Base-by-base conservation (phyloP, 2,329 filamentous ascomycete genomes). In the Xylariaceae sp. region DNA sequence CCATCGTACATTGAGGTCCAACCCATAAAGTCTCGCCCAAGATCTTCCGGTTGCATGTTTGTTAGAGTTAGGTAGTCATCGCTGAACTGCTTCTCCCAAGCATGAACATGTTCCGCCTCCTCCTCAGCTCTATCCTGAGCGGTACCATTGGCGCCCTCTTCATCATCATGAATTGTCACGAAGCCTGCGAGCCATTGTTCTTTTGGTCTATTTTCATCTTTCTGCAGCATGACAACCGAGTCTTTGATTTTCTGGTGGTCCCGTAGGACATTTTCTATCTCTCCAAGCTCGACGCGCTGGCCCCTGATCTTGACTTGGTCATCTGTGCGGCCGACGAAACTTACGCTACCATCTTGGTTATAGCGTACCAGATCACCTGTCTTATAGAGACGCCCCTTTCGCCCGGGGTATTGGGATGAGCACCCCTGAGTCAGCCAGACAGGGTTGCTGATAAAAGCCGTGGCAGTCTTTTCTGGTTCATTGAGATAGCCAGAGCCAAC, bases 1-100 rank as follows among this genome's bases (percentile, higher is more conserved):
- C 48, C 48, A 12, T 45, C 43, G n/a, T 50, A 50, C 48, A 50
- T 50, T 7, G 48, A 50, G 11, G 48, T 50, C 48, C 48, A 50
- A 30, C 27, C 39, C 2, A 33, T 46, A 15, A 50, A 50, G 32
- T 50, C 48, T 39, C 43, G 36, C 5, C 48, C 48, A 14, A 50
- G 38, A 6, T 15, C 15, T 19, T 41, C 36, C 11, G 38, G n/a
- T 5, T 32, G 14, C 10, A 49, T 36, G 6, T 18, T 19, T 1
- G 45, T 39, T 11, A 49, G 30, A 17, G 33, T 40, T 10, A 35
- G 33, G 15, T 48, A 48, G 22, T 48, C 44, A 22, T 48, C 47
- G 35, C 44, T 42, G 22, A 48, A 48, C 5, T 44, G 41, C 3
- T 32, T 40, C 39, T 48, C 36, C 47, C 47, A 48, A 1, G 44